phyloP scores from a whole-genome alignment of 2,329 filamentous ascomycete genomes.

The Colletotrichum sp. region DNA sequence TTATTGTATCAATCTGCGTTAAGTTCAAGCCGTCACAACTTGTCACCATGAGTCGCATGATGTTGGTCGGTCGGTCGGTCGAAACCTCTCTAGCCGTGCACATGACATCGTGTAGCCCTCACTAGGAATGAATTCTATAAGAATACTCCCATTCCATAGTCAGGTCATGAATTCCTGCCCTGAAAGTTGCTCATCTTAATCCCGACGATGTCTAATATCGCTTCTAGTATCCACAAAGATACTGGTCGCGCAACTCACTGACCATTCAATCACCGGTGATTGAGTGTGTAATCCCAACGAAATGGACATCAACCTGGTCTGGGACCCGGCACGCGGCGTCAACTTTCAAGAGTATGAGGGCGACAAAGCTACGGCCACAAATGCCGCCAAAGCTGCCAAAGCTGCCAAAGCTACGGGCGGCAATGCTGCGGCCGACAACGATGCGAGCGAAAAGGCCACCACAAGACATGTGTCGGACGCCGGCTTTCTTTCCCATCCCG shows the following conservation, averaged over 20 bases:
- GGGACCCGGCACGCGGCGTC: not conserved
- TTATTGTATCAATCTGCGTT: not conserved
- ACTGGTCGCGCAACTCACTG: not conserved
- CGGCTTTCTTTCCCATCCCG: accelerated
- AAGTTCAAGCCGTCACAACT: not conserved
- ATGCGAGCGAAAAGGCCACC: not conserved
- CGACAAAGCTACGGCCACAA: not conserved
- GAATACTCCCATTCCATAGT: not conserved
- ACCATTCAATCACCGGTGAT: not conserved
- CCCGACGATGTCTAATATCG: not conserved
- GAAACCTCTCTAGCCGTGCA: too few relatives aligned
- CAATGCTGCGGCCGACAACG: not conserved
- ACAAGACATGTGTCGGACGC: not conserved
- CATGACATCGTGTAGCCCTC: too few relatives aligned
- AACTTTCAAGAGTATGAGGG: not conserved
- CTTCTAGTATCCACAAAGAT: not conserved
- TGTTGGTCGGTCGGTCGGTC: too few relatives aligned
- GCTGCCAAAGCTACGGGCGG: too few relatives aligned
- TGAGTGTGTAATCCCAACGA: not conserved
- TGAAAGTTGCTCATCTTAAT: not conserved
- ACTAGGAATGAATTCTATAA: not conserved
- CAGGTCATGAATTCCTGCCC: not conserved
- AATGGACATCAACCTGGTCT: not conserved
- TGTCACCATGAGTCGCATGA: not conserved
- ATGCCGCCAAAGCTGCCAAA: too few relatives aligned